Conservation (phyloP, 495 filamentous ascomycete species). For the Penicillium coprophilum region DNA sequence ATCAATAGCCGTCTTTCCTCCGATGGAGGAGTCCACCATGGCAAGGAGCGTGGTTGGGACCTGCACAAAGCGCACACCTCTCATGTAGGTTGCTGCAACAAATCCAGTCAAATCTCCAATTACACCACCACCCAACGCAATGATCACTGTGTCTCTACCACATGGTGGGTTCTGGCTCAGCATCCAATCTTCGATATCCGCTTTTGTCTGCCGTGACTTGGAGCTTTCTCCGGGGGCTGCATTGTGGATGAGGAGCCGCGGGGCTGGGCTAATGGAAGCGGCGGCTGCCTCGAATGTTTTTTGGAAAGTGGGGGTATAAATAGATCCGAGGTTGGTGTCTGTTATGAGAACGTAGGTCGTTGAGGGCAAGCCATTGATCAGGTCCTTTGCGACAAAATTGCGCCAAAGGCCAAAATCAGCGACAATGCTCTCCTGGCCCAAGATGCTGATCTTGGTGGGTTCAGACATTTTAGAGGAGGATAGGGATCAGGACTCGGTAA, state of each 20-base stretch:
- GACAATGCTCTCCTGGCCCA: slow-evolving; percentile 76
- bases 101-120: slow-evolving; percentile 98
- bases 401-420: slow-evolving; percentile 92
- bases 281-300: slow-evolving; percentile 62
- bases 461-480: slow-evolving; percentile 36
- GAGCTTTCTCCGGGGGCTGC: slow-evolving; percentile 90
- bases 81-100: slow-evolving; percentile 96
- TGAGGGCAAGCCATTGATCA: slow-evolving; percentile 72
- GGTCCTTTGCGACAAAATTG: slow-evolving; percentile 75
- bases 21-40: slow-evolving; percentile 98
- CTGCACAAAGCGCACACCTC: slow-evolving; percentile 93
- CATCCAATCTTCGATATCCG: slow-evolving; percentile 97
- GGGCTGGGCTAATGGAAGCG: slow-evolving; percentile 49
- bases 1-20: slow-evolving; percentile 97
- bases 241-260: slow-evolving; percentile 78
- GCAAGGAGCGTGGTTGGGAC: slow-evolving; percentile 91
- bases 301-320: slow-evolving; percentile 77
- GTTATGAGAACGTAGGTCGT: slow-evolving; percentile 96
- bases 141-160: slow-evolving; percentile 90
- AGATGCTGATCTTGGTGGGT: slow-evolving; percentile 53
- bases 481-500: slow-evolving; percentile 3
- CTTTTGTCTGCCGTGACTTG: slow-evolving; percentile 90
- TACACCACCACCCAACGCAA: slow-evolving; percentile 95
- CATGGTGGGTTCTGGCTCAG: slow-evolving; percentile 70
- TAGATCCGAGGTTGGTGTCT: slow-evolving; percentile 83